Evolutionary conservation across 2,329 filamentous ascomycete species (phyloP).

Genomic region (Blumeriella jaapii): DNA sequence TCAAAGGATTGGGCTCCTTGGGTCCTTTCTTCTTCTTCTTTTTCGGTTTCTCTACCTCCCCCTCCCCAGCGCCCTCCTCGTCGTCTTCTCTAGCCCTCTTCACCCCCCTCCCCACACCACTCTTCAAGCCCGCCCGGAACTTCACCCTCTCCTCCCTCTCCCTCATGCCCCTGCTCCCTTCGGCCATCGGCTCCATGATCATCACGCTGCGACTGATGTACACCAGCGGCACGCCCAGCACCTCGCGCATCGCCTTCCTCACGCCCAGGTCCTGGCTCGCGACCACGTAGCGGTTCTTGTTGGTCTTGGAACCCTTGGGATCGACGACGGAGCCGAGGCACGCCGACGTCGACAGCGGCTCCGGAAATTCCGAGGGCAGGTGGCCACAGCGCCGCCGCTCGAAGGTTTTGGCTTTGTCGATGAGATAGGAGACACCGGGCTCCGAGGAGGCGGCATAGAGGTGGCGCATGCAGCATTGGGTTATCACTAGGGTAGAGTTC

Average conservation of each 20-base stretch:
- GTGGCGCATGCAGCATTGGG: constrained; percentile 70
- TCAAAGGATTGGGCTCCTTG: constrained; percentile 61
- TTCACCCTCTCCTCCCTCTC: constrained; percentile 62
- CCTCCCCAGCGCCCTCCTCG: too few species aligned
- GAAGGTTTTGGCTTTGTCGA: constrained; percentile 62
- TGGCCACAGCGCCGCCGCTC: constrained; percentile 72
- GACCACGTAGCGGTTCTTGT: constrained; percentile 71
- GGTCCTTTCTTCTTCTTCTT: constrained; percentile 48
- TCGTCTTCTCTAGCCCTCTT: constrained; percentile 13
- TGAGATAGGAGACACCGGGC: constrained; percentile 40
- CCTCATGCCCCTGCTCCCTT: constrained; percentile 48
- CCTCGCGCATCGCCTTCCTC: constrained; percentile 48
- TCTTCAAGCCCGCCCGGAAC: constrained; percentile 57
- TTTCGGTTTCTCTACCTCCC: constrained; percentile 28
- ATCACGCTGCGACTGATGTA: constrained; percentile 73
- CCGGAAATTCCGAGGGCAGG: constrained; percentile 57
- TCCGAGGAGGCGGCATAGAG: constrained; percentile 54
- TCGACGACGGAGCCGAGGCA: constrained; percentile 70
- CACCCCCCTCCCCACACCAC: constrained; percentile 28
- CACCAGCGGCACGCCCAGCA: constrained; percentile 63
- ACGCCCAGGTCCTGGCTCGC: constrained; percentile 60
- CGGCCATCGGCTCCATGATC: constrained; percentile 68
- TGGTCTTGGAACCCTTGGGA: constrained; percentile 56
- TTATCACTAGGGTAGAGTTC: constrained; percentile 54
- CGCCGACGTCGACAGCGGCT: constrained; percentile 57